Percentiles rank a stretch among this genome's conserved stretches.
These are phyloP conservation scores for Arctostaphylos glauca DNA, from an alignment of 148 eudicot genomes.

Conservation along the genomic window DNA sequence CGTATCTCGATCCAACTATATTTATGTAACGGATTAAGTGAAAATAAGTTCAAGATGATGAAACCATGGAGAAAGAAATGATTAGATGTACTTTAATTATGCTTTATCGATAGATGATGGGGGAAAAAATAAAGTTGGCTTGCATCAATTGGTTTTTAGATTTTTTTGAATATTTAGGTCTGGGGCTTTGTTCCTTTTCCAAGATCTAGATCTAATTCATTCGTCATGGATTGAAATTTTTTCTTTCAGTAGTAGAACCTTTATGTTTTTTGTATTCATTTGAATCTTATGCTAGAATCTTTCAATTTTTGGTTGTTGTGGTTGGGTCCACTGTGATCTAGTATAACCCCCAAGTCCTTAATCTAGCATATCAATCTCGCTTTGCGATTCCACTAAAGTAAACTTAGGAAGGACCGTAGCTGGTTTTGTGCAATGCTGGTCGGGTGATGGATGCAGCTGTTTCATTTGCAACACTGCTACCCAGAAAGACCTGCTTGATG, in stretches of 20 bases:
- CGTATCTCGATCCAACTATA: too few relatives aligned
- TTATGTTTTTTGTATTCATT: neutral
- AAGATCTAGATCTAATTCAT: conserved; percentile 7
- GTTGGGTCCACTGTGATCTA: neutral
- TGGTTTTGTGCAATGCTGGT: neutral
- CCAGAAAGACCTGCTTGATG: neutral
- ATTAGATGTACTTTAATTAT: too few relatives aligned
- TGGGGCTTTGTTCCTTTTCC: neutral
- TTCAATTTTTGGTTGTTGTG: neutral
- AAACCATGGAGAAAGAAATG: neutral
- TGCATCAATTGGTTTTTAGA: neutral
- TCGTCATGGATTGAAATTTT: neutral
- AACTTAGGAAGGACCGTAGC: too few relatives aligned
- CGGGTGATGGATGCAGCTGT: neutral
- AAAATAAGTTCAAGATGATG: too few relatives aligned
- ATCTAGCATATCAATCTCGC: neutral
- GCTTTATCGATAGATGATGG: too few relatives aligned
- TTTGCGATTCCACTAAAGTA: neutral
- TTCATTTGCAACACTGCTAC: neutral
- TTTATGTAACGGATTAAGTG: too few relatives aligned
- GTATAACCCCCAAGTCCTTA: neutral
- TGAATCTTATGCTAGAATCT: neutral
- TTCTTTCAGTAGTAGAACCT: neutral
- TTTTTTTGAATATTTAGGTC: neutral
- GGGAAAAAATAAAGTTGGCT: neutral